Evolutionary conservation across 2,329 filamentous ascomycete species (phyloP), one percentile per base, ranked within the genome.

Genomic region (Plectosphaerella plurivora): DNA sequence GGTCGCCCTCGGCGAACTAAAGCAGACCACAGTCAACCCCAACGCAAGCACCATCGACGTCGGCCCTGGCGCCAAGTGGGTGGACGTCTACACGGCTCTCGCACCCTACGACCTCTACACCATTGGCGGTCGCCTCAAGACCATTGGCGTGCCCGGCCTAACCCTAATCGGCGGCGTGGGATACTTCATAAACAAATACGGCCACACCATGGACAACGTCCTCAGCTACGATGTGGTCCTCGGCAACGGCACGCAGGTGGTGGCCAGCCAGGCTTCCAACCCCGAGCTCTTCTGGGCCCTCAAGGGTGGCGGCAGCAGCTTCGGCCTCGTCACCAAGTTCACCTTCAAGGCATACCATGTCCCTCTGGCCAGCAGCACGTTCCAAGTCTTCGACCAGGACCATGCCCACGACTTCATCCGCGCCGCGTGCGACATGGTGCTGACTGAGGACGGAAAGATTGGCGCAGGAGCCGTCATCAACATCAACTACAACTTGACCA

Each of bases 401-500:
- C 47, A 49, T 1, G 51, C 64, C 2, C 53, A 54, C 1, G 56
- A 57, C 0, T 71, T 65, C 39, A 58, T 68, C 36, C 48, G 55
- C 9, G 68, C 68, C 2, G 53, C 67, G 0, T 61, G 58, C 39
- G 50, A 65, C 16, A 51, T 63, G 7, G 58, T 59, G 2, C 50
- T 59, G 6, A 53, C 60, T 1, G 60, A 67, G 6, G 57, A 60
- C 5, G 50, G 55, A 1, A 51, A 57, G 1, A 51, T 68, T 14
- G 68, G 59, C 0, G 66, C 68, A 0, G 69, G 68, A 1, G 58
- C 60, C 4, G 58, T 70, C 25, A 54, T 68, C 11, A 69, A 62
- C 20, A 61, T 69, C 18, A 59, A 55, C 20, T 64, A 64, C 47
- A 65, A 66, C 39, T 49, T 49, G 4, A 64, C 61, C 7, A 69